A percentile compares a stretch with the other conserved stretches of the same genome.
These are phyloP conservation scores for Fusarium miscanthi DNA, from an alignment of 2,329 filamentous ascomycete genomes.

Conservation along the genomic window DNA sequence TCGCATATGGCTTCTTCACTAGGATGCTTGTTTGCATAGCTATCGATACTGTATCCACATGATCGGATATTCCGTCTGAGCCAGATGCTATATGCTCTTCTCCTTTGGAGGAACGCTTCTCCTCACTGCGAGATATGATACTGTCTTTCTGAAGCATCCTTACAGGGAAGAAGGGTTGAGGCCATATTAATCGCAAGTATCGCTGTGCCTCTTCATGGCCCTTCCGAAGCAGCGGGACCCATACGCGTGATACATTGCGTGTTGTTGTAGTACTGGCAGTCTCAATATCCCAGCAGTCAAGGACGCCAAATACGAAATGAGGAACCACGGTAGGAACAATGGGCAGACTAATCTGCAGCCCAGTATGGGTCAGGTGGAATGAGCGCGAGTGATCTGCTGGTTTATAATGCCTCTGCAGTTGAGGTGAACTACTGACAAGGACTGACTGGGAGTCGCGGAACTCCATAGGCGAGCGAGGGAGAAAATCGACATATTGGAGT, in stretches of 20 bases:
- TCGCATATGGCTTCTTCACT: not conserved
- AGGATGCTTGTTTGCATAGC: not conserved
- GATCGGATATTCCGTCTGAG: not conserved
- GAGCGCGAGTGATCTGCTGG: not conserved
- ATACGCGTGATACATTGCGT: not conserved
- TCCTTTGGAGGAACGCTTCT: not conserved
- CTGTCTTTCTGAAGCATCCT: not conserved
- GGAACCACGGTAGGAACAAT: not conserved
- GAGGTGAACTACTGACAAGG: accelerated
- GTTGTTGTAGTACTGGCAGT: not conserved
- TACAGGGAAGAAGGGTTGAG: not conserved
- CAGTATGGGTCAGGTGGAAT: not conserved
- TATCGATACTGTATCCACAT: not conserved
- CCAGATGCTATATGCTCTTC: not conserved
- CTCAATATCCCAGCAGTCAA: not conserved
- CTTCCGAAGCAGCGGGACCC: not conserved
- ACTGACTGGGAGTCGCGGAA: not conserved
- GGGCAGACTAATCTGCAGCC: not conserved
- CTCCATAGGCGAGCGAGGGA: not conserved
- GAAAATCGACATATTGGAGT: not conserved
- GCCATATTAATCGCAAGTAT: not conserved
- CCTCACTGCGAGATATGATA: not conserved
- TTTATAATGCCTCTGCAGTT: not conserved
- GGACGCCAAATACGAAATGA: not conserved
- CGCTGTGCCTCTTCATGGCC: not conserved